Evolutionary conservation across 2,329 filamentous ascomycete species (phyloP).

Genomic region (Penicillium occitanis): DNA sequence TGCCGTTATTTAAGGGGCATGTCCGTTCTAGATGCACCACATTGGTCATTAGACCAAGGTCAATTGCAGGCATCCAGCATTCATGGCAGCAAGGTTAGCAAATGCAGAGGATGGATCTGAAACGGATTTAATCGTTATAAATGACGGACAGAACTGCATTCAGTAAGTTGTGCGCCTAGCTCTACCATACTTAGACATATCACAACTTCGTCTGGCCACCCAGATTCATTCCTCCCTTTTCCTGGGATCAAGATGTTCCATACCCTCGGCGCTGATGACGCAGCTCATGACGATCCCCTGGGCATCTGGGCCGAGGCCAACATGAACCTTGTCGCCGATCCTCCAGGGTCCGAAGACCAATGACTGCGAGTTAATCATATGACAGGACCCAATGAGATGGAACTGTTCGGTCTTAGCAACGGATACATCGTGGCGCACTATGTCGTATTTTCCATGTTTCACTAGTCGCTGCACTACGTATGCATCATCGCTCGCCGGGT

Average conservation of each 20-base stretch:
- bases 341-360: conserved; percentile 27
- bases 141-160: background rate
- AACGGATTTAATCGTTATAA: background rate
- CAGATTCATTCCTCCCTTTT: conserved; percentile 19
- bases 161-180: background rate
- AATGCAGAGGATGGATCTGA: background rate
- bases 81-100: background rate
- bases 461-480: conserved; percentile 29
- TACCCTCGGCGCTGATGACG: conserved; percentile 7
- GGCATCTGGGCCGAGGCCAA: conserved; percentile 14
- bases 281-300: conserved; percentile 18
- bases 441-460: conserved; percentile 26
- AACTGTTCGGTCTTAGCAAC: conserved; percentile 12
- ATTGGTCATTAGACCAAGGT: background rate
- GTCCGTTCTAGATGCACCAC: background rate
- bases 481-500: conserved; percentile 9
- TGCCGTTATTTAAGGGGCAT: background rate
- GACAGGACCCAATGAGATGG: conserved; percentile 31
- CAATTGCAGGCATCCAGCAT: background rate
- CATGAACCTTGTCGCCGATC: conserved; percentile 29
- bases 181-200: background rate
- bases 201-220: background rate
- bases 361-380: conserved; percentile 28
- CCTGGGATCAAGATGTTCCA: conserved; percentile 8
- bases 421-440: conserved; percentile 23